Evolutionary conservation across 768 basidiomycete genomes (phyloP), one percentile per base, ranked within the genome.

Genomic region (Podaxis mareebaensis): DNA sequence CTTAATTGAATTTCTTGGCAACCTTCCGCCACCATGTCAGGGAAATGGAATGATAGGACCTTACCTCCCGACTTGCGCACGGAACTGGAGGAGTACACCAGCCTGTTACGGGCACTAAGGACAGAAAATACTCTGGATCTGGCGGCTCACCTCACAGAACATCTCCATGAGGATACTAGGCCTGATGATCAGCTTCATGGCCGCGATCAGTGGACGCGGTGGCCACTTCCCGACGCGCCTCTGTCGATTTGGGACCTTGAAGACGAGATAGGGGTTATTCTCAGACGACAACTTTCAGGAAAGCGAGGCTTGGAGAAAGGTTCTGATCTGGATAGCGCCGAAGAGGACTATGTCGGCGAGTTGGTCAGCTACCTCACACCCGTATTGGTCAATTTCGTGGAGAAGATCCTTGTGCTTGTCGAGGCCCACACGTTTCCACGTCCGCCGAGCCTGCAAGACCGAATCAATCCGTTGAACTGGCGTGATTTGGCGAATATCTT

Each of bases 401-500:
- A 60, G 26, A 44, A 40, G 3, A 46, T 58, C 7, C 26, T 58
- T 12, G 42, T 26, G 12, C 40, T 58, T 20, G 42, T 46, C 17
- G 22, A 58, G 15, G 57, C 22, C 2, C 57, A 58, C 28, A 44
- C 28, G 12, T 46, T 58, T 58, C 28, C 57, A 30, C 57, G 57
- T 46, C 30, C 58, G 20, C 7, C 33, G 3, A 38, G 58, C 17
- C 12, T 58, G 42, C 57, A 58, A 36, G 44, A 58, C 28, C 28
- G 58, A 28, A 59, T 59, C 33, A 59, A 59, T 22, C 57, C 57
- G 24, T 13, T 58, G 26, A 20, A 58, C 28, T 58, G 57, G 57
- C 40, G 57, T 22, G 57, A 58, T 46, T 44, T 58, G 57, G 57
- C 57, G 30, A 58, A 58, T 15, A 58, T 58, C 24, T 36, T 58